Conservation (phyloP, 2,329 filamentous ascomycete species). For the Fusarium praegraminearum region DNA sequence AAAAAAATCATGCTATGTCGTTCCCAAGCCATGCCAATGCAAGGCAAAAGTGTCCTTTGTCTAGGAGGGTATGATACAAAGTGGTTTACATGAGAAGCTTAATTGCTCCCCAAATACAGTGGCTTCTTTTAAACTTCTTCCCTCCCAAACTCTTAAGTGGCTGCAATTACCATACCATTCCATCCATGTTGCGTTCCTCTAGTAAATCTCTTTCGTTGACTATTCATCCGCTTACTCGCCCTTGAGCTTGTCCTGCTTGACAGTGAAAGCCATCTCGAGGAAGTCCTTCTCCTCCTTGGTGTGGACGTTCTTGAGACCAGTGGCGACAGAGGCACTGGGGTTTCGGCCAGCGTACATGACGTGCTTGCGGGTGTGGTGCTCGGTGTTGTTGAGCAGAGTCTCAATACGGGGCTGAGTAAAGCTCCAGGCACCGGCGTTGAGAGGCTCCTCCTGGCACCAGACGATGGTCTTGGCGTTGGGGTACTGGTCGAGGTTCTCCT, state of each 20-base stretch:
- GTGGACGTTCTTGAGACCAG: conserved; percentile 89
- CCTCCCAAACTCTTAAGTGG: conserved; percentile 43
- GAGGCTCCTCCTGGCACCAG: conserved; percentile 96
- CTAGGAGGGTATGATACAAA: conserved; percentile 52
- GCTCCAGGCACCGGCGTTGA: conserved; percentile 97
- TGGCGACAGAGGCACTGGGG: conserved; percentile 93
- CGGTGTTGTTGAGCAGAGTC: conserved; percentile 91
- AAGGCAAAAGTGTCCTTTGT: conserved; percentile 45
- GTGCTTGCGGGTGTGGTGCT: conserved; percentile 93
- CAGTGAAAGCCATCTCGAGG: conserved; percentile 72
- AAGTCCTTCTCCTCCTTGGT: conserved; percentile 93
- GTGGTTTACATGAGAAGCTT: conserved; percentile 49
- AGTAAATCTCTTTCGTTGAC: conserved; percentile 9
- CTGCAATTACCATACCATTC: conserved; percentile 31
- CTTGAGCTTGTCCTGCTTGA: conserved; percentile 77
- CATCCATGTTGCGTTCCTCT: conserved; percentile 26
- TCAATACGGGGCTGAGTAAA: conserved; percentile 98
- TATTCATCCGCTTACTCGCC: conserved; percentile 62
- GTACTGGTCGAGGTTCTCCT: conserved; percentile 96
- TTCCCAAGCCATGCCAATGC: conserved; percentile 44
- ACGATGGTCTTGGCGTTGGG: conserved; percentile 98
- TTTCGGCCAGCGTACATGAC: conserved; percentile 97
- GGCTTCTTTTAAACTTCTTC: conserved; percentile 38
- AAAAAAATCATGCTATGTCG: conserved; percentile 42
- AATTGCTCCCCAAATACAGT: conserved; percentile 43